Base-by-base conservation (phyloP, 352 stramenopile genomes). In the Phytophthora fragariaefolia region DNA sequence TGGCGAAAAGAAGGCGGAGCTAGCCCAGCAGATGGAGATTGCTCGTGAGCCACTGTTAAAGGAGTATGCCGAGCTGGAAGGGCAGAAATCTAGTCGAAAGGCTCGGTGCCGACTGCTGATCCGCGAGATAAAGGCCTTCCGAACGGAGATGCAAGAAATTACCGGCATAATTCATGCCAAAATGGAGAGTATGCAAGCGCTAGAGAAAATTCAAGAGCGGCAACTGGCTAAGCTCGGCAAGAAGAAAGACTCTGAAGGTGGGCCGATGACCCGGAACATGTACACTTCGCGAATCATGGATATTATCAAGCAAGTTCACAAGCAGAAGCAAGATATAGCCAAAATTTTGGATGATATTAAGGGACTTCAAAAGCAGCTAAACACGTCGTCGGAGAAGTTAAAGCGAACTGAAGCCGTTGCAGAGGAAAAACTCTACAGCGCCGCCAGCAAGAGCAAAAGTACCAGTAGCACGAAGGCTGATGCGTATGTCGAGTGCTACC, bases 281-380 rank as follows among this genome's bases (percentile, higher is more conserved):
- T 97, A 97, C 75, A 96, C 83, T 24, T 82, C 84, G 27, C 87
- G 90, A 2, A 96, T 97, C 63, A 90, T 96, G 79, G 90, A 96
- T 63, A 96, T 97, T 62, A 97, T 94, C 76, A 93, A 93, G 63
- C 82, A 93, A 36, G 87, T 96, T 24, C 80, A 92, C 64, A 96
- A 96, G 72, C 89, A 97, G 54, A 97, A 96, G 52, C 72, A 84
- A 28, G 89, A 96, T 38, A 96, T 96, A 22, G 52, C 72, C 12
- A 94, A 93, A 58, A 90, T 95, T 61, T 78, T 95, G 23, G 69
- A 84, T 9, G 87, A 95, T 45, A 94, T 95, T 42, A 90, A 78
- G 23, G 56, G 57, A 1, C 73, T 95, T 30, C 87, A 95, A 58
- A 94, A 92, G 51, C 79, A 95, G 32, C 70, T 96, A 32, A 96